phyloP scores from a whole-genome alignment of 805 yeast genomes.

The Spathaspora girioi region DNA sequence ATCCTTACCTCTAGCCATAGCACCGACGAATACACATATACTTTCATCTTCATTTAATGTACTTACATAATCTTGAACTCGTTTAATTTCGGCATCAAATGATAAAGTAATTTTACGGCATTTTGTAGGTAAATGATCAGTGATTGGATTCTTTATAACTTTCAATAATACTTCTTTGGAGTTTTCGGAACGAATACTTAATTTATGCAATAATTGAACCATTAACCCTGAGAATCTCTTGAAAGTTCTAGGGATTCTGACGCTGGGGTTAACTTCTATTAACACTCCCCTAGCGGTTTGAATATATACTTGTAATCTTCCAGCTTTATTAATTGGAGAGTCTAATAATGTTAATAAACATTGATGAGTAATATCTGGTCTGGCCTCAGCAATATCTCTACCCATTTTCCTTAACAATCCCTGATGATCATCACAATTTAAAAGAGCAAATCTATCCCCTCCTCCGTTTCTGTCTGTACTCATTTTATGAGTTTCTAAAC shows the following conservation, averaged over 20 bases:
- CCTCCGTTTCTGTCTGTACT: constrained; percentile 59
- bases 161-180: constrained; percentile 90
- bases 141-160: constrained; percentile 95
- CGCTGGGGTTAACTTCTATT: constrained; percentile 93
- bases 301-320: constrained; percentile 91
- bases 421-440: constrained; percentile 98
- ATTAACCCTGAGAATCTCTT: constrained; percentile 95
- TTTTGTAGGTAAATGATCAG: constrained; percentile 94
- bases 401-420: constrained; percentile 94
- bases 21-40: constrained; percentile 97
- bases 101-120: constrained; percentile 92
- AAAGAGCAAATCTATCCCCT: constrained; percentile 81
- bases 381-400: constrained; percentile 94
- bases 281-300: constrained; percentile 94
- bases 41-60: constrained; percentile 85
- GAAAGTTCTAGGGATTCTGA: constrained; percentile 96
- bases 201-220: constrained; percentile 93
- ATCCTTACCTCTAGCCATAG: constrained; percentile 98
- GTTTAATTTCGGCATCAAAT: constrained; percentile 82
- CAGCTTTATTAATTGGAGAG: constrained; percentile 98
- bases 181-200: constrained; percentile 90
- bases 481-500: constrained; percentile 90
- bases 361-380: constrained; percentile 99
- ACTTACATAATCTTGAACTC: constrained; percentile 83
- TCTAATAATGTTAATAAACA: constrained; percentile 91